Evolutionary conservation across 2,329 filamentous ascomycete genomes (phyloP), one percentile per base, ranked within the genome.

Genomic region (Fusarium heterosporum): DNA sequence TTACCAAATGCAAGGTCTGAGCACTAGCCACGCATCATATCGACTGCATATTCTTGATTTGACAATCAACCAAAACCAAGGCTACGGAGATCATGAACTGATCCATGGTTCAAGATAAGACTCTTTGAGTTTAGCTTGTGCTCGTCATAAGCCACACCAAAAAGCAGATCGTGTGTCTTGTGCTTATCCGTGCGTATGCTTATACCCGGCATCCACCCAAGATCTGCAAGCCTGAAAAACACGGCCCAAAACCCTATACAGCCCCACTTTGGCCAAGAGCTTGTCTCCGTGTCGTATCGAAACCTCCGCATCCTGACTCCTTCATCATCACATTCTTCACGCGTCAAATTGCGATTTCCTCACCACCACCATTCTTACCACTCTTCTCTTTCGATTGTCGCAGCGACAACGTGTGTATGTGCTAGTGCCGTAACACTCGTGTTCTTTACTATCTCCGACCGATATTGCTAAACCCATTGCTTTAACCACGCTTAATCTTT

Each of bases 281-380:
- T 56, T 58, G 54, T 53, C 63, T 46, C 66, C 55, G 61, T 39
- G 52, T 60, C 38, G 39, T 45, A 25, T 32, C 43, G n/a, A 48
- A 68, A 59, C 53, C 63, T 55, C 53, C 59, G 38, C 58, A 63
- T 66, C 30, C 55, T 56, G 63, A 46, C 40, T 70, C 66, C 58
- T 67, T 46, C 70, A 72, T 58, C 70, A 70, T 71, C 68, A 60
- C 41, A 39, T 16, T 8, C 16, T 34, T 19, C n/a, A 39, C 40
- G n/a, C 46, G 14, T 55, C 34, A 16, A 60, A 29, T 41, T 29
- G 12, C 53, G 17, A 17, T 17, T 36, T 32, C 16, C 8, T 11
- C 3, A 13, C 42, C n/a, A 29, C 25, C 42, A 29, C 4, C 42
- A 13, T 22, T 36, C 29, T 30, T 36, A 29, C 25, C 29, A n/a